Evolutionary conservation across 441 rosid species (phyloP).

Genomic region (Omphalea diandra): DNA sequence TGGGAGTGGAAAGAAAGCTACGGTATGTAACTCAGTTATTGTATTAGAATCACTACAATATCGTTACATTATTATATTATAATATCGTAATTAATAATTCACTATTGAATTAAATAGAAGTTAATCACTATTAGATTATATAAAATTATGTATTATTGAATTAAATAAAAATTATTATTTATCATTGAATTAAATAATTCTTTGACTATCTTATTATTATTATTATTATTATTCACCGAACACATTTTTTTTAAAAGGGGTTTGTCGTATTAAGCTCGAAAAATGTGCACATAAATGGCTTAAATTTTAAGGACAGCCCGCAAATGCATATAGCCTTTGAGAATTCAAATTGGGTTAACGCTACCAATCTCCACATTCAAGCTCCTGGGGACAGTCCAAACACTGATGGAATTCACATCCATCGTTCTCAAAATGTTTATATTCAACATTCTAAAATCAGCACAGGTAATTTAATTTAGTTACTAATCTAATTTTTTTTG

Average conservation of each 20-base stretch:
- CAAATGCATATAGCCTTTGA: slow-evolving; percentile 42
- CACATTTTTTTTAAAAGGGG: slow-evolving; percentile 22
- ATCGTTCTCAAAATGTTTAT: slow-evolving; percentile 14
- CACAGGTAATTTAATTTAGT: slow-evolving; percentile 13
- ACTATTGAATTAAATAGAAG: too few relatives aligned
- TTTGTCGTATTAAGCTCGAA: slow-evolving; percentile 30
- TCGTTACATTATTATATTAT: too few relatives aligned
- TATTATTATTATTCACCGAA: background rate
- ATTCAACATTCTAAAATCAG: background rate
- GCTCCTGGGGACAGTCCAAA: slow-evolving; percentile 34
- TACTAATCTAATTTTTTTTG: too few relatives aligned
- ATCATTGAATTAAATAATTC: too few relatives aligned
- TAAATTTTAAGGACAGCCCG: slow-evolving; percentile 41
- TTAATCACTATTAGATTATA: too few relatives aligned
- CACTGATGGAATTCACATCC: slow-evolving; percentile 37
- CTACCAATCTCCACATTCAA: slow-evolving; percentile 29
- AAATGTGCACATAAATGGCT: slow-evolving; percentile 29
- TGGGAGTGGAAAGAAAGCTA: slow-evolving; percentile 7
- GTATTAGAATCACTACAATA: too few relatives aligned
- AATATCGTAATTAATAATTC: too few relatives aligned
- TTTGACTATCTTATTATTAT: too few relatives aligned
- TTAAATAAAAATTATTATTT: too few relatives aligned
- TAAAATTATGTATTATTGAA: too few relatives aligned
- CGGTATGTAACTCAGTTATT: background rate
- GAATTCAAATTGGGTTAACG: slow-evolving; percentile 25